phyloP scores from a whole-genome alignment of 495 filamentous ascomycete species.

The Trichoderma reesei region DNA sequence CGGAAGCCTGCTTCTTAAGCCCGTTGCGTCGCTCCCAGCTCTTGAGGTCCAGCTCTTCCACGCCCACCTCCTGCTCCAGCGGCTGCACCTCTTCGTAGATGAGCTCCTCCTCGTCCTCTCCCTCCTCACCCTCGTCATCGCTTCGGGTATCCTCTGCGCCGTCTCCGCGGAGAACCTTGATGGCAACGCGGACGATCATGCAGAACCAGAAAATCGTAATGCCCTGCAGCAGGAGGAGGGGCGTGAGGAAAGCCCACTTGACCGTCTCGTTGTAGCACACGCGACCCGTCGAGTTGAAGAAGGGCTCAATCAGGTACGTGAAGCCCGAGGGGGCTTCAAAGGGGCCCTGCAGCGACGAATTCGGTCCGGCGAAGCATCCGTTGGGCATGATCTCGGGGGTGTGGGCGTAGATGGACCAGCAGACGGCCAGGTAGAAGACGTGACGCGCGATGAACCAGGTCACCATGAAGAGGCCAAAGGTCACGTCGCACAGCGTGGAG shows the following conservation, averaged over 20 bases:
- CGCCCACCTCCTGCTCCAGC: slow-evolving; percentile 57
- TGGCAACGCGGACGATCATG: slow-evolving; percentile 75
- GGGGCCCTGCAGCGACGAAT: slow-evolving; percentile 41
- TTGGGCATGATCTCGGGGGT: slow-evolving; percentile 49
- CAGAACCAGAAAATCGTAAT: slow-evolving; percentile 82
- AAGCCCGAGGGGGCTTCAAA: slow-evolving; percentile 45
- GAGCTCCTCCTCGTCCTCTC: slow-evolving; percentile 43
- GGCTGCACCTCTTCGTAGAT: slow-evolving; percentile 39
- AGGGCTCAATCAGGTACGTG: slow-evolving; percentile 57
- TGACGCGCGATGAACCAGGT: slow-evolving; percentile 81
- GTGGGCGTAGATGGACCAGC: slow-evolving; percentile 72
- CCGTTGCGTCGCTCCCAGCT: slow-evolving; percentile 38
- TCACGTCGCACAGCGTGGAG: slow-evolving; percentile 64
- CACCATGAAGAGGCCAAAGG: slow-evolving; percentile 79
- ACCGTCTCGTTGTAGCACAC: slow-evolving; percentile 69
- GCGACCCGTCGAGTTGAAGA: slow-evolving; percentile 53
- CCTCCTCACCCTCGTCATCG: slow-evolving; percentile 70
- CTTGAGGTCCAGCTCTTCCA: slow-evolving; percentile 49
- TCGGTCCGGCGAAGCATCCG: slow-evolving; percentile 56
- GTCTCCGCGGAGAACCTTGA: slow-evolving; percentile 63
- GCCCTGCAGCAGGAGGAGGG: slow-evolving; percentile 68
- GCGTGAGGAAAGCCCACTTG: slow-evolving; percentile 62
- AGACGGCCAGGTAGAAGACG: slow-evolving; percentile 63
- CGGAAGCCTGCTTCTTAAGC: slow-evolving; percentile 33
- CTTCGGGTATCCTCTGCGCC: slow-evolving; percentile 78